Percentiles rank a stretch among this genome's conserved stretches.
These are phyloP conservation scores for Aquilaria malaccensis DNA, from an alignment of 345 rosid species.

Conservation along the genomic window DNA sequence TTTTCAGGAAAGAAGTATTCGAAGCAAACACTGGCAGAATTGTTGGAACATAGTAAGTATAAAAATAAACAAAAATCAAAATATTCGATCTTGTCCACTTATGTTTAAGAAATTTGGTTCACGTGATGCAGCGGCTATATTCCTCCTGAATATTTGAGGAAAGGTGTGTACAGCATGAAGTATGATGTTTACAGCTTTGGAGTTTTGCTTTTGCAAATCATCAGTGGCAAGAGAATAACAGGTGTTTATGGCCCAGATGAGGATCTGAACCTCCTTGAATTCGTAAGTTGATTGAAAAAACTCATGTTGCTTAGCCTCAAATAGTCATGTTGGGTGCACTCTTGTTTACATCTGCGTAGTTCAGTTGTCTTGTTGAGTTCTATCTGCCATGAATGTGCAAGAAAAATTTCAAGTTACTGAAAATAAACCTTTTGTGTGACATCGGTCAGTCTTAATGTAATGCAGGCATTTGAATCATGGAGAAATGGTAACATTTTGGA, in stretches of 20 bases:
- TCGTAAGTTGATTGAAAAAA: too few relatives aligned
- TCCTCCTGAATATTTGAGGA: too few relatives aligned
- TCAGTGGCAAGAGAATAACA: constrained; percentile 34
- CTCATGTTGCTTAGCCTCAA: too few relatives aligned
- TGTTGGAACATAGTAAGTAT: too few relatives aligned
- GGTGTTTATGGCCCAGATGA: constrained; percentile 20
- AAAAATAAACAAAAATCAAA: neutral
- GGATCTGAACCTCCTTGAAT: constrained; percentile 24
- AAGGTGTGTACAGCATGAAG: too few relatives aligned
- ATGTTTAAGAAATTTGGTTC: neutral
- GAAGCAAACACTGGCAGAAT: too few relatives aligned
- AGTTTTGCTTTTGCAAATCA: constrained; percentile 40
- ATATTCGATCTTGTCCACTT: neutral
- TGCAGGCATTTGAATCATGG: constrained; percentile 13
- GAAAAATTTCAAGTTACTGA: neutral
- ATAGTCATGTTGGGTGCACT: too few relatives aligned
- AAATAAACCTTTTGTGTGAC: neutral
- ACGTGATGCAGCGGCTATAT: constrained; percentile 16
- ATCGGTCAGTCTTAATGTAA: neutral
- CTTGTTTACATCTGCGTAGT: too few relatives aligned
- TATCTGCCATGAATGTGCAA: too few relatives aligned
- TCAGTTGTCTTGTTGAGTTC: too few relatives aligned
- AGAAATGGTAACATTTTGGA: neutral
- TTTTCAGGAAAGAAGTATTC: too few relatives aligned
- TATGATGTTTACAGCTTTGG: constrained; percentile 10